Evolutionary conservation across 2,329 filamentous ascomycete genomes (phyloP).

Genomic region (Thelonectria discophora): DNA sequence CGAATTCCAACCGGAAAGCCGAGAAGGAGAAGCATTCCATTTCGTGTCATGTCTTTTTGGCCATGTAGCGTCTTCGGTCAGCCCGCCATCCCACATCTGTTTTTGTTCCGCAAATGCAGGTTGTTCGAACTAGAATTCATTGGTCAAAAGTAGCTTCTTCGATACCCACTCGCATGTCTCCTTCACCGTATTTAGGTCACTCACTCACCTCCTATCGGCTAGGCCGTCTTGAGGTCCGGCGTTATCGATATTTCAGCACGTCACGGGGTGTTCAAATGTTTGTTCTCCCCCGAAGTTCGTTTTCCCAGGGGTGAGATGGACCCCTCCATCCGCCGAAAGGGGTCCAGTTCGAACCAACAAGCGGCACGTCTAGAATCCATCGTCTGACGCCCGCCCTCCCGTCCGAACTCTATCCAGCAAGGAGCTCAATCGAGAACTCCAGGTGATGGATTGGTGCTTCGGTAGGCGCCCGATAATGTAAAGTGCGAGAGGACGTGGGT

Average conservation of each 20-base stretch:
- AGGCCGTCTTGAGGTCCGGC: slow-evolving; percentile 11
- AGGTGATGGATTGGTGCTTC: not conserved
- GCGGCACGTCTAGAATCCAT: slow-evolving; percentile 15
- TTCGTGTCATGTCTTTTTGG: slow-evolving; percentile 8
- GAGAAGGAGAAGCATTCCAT: slow-evolving; percentile 11
- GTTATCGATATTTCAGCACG: slow-evolving; percentile 18
- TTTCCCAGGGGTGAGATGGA: no score
- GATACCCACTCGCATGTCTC: not conserved
- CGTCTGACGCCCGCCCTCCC: slow-evolving; percentile 18
- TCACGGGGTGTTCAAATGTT: slow-evolving; percentile 18
- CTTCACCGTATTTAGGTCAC: slow-evolving; percentile 3
- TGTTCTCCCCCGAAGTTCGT: not conserved
- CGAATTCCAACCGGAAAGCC: slow-evolving; percentile 2
- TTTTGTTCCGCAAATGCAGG: not conserved
- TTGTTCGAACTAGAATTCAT: not conserved
- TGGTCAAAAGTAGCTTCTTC: slow-evolving; percentile 2
- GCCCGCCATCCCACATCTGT: slow-evolving; percentile 4
- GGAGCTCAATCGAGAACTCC: not conserved
- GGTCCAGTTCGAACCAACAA: slow-evolving; percentile 23
- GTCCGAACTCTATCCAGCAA: not conserved
- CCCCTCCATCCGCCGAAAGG: slow-evolving; percentile 12
- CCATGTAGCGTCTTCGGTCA: slow-evolving; percentile 16
- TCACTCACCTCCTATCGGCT: not conserved
- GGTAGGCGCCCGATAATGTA: not conserved
- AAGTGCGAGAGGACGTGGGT: not conserved